These are phyloP conservation scores for Diaporthe helianthi DNA, from an alignment of 2,329 filamentous ascomycete genomes.

Conservation along the genomic window DNA sequence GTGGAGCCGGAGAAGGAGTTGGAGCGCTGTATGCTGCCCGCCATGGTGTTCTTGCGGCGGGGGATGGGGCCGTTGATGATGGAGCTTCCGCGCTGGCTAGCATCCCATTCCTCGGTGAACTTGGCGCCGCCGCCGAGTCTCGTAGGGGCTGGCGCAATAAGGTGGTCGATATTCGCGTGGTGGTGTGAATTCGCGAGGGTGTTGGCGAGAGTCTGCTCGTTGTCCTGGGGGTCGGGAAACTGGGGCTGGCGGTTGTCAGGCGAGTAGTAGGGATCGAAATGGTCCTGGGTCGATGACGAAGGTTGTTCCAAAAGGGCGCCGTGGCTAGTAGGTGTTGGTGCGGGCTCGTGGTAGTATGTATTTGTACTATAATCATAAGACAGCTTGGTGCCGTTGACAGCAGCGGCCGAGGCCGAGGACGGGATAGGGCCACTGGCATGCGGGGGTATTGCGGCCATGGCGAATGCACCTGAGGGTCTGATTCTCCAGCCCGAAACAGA, in stretches of 20 bases:
- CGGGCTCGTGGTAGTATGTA: conserved; percentile 21
- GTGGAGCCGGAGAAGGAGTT: conserved; percentile 64
- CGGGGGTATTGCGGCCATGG: conserved; percentile 31
- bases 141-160: conserved; percentile 36
- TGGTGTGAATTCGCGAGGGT: conserved; percentile 36
- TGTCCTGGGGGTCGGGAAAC: neutral
- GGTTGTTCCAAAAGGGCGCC: conserved; percentile 16
- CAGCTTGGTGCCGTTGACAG: conserved; percentile 28
- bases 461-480: neutral
- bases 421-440: conserved; percentile 9
- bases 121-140: conserved; percentile 54
- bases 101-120: conserved; percentile 77
- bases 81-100: conserved; percentile 70
- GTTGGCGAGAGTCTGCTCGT: conserved; percentile 35
- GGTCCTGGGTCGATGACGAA: conserved; percentile 28
- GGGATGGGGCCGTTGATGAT: conserved; percentile 58
- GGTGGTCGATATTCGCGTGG: conserved; percentile 28
- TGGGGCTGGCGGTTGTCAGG: conserved; percentile 15
- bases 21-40: conserved; percentile 62
- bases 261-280: conserved; percentile 22
- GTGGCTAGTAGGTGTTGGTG: conserved; percentile 10
- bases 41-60: conserved; percentile 29
- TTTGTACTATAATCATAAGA: conserved; percentile 10
- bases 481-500: conserved; percentile 11
- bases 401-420: conserved; percentile 22